Evolutionary conservation across 495 filamentous ascomycete species (phyloP).

Genomic region (Ramalina peruviana): DNA sequence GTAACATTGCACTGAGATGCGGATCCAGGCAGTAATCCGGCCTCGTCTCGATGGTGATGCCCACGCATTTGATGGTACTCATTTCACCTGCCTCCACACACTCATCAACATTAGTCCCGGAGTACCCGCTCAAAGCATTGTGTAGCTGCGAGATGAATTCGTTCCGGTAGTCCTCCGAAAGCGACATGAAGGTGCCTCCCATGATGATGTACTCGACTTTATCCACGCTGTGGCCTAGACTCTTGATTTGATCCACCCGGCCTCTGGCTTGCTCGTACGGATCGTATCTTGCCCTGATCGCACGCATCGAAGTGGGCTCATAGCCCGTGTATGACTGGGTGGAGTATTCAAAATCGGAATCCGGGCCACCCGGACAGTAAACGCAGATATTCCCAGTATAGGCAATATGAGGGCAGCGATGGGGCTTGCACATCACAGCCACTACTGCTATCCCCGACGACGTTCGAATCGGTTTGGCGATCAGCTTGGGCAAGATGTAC

Average conservation of each 20-base stretch:
- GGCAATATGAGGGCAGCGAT: slow-evolving; percentile 92
- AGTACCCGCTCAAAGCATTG: slow-evolving; percentile 89
- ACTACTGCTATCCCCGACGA: slow-evolving; percentile 98
- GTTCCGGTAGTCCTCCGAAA: slow-evolving; percentile 76
- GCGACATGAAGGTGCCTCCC: slow-evolving; percentile 98
- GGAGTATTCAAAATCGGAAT: slow-evolving; percentile 97
- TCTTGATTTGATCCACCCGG: slow-evolving; percentile 89
- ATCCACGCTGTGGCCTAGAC: slow-evolving; percentile 88
- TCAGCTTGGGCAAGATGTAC: slow-evolving; percentile 87
- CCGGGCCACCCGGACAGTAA: slow-evolving; percentile 93
- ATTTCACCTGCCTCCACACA: slow-evolving; percentile 82
- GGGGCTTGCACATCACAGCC: slow-evolving; percentile 98
- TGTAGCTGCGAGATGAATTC: slow-evolving; percentile 90
- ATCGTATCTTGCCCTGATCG: slow-evolving; percentile 92
- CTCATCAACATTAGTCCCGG: slow-evolving; percentile 84
- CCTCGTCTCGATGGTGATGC: slow-evolving; percentile 94
- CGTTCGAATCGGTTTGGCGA: slow-evolving; percentile 92
- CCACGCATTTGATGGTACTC: slow-evolving; percentile 92
- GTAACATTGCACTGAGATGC: slow-evolving; percentile 85
- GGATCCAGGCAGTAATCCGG: slow-evolving; percentile 92
- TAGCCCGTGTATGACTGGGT: slow-evolving; percentile 98
- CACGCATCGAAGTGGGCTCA: slow-evolving; percentile 95
- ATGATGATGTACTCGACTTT: slow-evolving; percentile 99
- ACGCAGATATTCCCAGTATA: slow-evolving; percentile 98
- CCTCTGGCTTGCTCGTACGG: slow-evolving; percentile 95